Conservation (phyloP, 2,329 filamentous ascomycete genomes). For the Monilinia aucupariae region DNA sequence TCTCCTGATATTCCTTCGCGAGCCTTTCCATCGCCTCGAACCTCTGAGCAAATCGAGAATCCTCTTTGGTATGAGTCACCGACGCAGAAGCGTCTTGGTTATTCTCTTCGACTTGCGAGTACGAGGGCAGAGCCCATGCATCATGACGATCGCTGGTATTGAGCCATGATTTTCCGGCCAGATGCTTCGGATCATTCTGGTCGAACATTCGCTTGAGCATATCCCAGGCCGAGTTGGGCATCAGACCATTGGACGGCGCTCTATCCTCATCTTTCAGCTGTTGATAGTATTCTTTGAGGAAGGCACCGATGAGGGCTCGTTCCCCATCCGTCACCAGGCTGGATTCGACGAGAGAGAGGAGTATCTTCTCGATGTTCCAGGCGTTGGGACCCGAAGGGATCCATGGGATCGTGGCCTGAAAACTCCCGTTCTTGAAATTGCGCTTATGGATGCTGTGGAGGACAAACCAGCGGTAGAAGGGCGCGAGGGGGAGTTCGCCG, state of each 20-base stretch:
- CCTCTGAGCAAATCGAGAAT: no score
- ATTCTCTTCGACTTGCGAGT: background rate
- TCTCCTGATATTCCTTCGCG: background rate
- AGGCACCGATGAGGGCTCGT: background rate
- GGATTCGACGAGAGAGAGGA: background rate
- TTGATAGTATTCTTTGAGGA: constrained; percentile 4
- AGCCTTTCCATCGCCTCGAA: rapidly evolving
- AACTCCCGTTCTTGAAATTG: background rate
- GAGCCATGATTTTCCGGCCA: background rate
- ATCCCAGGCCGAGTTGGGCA: background rate
- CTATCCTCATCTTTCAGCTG: background rate
- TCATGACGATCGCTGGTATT: background rate
- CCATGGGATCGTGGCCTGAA: background rate
- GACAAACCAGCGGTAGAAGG: constrained; percentile 15
- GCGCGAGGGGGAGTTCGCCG: background rate
- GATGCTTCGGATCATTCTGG: constrained; percentile 3
- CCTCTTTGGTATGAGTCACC: no score
- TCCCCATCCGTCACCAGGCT: background rate
- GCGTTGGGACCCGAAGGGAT: background rate
- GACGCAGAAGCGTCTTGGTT: no score
- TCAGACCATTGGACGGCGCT: background rate
- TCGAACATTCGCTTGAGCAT: constrained; percentile 10
- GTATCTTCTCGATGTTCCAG: constrained; percentile 9
- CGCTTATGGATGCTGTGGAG: constrained; percentile 15
- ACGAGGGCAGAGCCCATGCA: background rate